Evolutionary conservation across 805 yeast genomes (phyloP), one percentile per base, ranked within the genome.

Genomic region (Wickerhamomyces xylosicus): DNA sequence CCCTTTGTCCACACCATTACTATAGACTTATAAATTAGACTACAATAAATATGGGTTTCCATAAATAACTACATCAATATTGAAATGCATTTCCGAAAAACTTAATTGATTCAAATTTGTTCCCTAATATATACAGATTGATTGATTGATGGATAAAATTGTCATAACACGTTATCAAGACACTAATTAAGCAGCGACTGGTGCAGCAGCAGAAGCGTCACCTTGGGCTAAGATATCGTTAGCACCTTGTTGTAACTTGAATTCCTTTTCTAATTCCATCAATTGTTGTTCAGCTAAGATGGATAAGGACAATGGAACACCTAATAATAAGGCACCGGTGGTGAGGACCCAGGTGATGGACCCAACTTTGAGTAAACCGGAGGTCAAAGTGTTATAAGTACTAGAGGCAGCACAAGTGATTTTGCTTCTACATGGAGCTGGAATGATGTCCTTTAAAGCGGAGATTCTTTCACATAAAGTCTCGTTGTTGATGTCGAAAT

Each of bases 271-370:
- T 80, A 85, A 74, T 67, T 89, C 97, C 58, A 80, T 77, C 60
- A 89, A 74, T 68, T 90, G 97, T 59, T 87, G 94, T 67, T 90
- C 97, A 44, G 87, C 79, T 53, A 92, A 71, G 52, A 92, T 84
- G 38, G 95, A 81, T 53, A 92, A 69, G 8, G 95, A 79, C 52
- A 85, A 72, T 47, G 99, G 99, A 35, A 87, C 95, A 59, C 96
- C 97, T 52, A 92, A 68, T 46, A 92, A 72, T 52, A 92, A 66
- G 33, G 85, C 78, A 33, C 92, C 74, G 11, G 97, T 79, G 11
- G 96, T 78, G 41, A 85, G 47, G 44, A 82, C 72, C 97, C 97
- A 92, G 49, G 89, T 70, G 31, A 83, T 66, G 50, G 73, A 72
- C 44, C 96, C 96, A 44, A 84, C 69, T 48, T 76, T 77, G 44